A percentile compares a stretch with the other conserved stretches of the same genome.
Evolutionary conservation across 2,329 filamentous ascomycete species (phyloP).

Genomic region (Capronia epimyces): DNA sequence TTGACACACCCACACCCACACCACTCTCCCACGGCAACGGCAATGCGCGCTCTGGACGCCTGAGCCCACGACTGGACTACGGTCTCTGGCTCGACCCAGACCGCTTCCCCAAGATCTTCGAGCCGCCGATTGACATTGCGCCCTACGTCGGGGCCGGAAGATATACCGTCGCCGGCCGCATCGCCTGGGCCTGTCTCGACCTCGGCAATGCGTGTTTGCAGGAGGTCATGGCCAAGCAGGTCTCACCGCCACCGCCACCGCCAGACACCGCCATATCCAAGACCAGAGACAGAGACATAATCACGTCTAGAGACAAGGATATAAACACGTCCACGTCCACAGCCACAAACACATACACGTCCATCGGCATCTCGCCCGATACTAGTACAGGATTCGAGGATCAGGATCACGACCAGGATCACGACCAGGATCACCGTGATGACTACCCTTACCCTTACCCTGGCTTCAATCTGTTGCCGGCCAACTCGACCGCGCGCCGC

Average conservation of each 20-base stretch:
- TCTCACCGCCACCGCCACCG: background rate
- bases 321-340: too few species aligned
- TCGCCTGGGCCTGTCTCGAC: constrained; percentile 4
- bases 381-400: too few species aligned
- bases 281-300: too few species aligned
- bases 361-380: too few species aligned
- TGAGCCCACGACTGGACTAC: constrained; percentile 5
- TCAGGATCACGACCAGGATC: too few species aligned
- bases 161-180: constrained; percentile 3
- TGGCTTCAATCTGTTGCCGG: too few species aligned
- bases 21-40: background rate
- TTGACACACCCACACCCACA: background rate
- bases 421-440: background rate
- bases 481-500: background rate
- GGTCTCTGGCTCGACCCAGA: background rate
- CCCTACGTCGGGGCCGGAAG: background rate
- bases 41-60: background rate
- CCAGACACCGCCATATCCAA: background rate
- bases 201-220: background rate
- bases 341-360: too few species aligned
- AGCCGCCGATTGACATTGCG: constrained; percentile 4
- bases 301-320: too few species aligned
- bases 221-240: background rate
- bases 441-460: background rate
- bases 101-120: background rate